Evolutionary conservation across 2,329 filamentous ascomycete species (phyloP), one percentile per base, ranked within the genome.

Genomic region (Neurospora sp.): DNA sequence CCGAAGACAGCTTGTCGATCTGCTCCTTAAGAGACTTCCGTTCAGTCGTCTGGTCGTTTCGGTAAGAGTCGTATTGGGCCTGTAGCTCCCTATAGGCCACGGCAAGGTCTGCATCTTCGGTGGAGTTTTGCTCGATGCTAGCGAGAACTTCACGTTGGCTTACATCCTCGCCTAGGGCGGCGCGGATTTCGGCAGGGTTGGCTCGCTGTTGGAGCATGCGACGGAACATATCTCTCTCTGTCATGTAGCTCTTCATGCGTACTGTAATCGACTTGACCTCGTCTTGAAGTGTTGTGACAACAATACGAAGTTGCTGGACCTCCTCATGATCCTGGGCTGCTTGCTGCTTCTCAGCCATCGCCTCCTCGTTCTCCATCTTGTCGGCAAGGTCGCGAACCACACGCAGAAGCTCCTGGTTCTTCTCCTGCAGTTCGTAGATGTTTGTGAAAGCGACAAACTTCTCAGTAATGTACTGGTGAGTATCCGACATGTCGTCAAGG

Each of bases 161-260:
- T 17, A 87, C 85, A 71, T 90, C 88, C 39, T 91, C 81, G 1
- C 91, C 92, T 77, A 96, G 90, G 67, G 89, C 84, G 1, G 90
- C 90, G 17, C 87, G 85, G 58, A 91, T 83, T 71, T 93, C 90
- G 13, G 82, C 84, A 78, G 87, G 78, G 77, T 86, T 76, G 77
- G 84, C 78, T 81, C 89, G 80, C 72, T 96, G 92, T 74, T 95
- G 92, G 38, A 97, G 87, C 84, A 98, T 94, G 68, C 94, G 93
- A 28, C 95, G 90, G 89, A 97, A 98, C 88, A 97, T 97, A 78
- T 99, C 95, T 72, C 96, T 90, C 81, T 99, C 96, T 76, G 93
- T 93, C 78, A 96, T 93, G 79, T 97, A 97, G 79, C 93, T 97
- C 82, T 97, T 93, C 73, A 93, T 92, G 70, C 94, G 92, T 38